phyloP scores from a whole-genome alignment of 345 rosid genomes.

The Theobroma cacao region DNA sequence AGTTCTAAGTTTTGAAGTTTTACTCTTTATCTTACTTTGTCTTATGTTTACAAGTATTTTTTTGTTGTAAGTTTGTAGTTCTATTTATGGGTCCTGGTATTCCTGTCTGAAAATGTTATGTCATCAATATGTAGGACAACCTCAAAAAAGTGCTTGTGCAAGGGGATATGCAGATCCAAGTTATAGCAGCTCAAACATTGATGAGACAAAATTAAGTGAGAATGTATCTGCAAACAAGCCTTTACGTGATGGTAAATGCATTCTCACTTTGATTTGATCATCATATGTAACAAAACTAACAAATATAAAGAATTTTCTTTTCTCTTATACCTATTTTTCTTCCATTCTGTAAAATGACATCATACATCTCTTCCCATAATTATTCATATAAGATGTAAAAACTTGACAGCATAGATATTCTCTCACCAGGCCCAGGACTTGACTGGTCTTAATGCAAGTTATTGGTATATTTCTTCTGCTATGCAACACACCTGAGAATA shows the following conservation, averaged over 20 bases:
- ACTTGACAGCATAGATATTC: background rate
- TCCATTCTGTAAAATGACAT: background rate
- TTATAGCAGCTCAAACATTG: conserved; percentile 20
- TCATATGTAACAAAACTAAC: background rate
- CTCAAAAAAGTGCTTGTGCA: conserved; percentile 14
- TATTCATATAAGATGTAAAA: background rate
- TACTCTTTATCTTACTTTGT: background rate
- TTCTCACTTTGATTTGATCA: background rate
- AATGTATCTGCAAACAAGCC: conserved; percentile 34
- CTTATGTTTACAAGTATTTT: background rate
- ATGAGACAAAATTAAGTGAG: conserved; percentile 23
- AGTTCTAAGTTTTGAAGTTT: background rate
- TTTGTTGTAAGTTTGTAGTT: background rate
- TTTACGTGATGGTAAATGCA: conserved; percentile 53
- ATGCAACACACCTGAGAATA: background rate
- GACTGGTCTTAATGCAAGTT: background rate
- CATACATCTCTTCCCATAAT: background rate
- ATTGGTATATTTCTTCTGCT: background rate
- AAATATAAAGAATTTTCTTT: background rate
- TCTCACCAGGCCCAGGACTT: background rate
- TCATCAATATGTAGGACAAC: conserved; percentile 25
- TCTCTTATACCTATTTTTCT: background rate
- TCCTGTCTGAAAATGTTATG: conserved; percentile 1
- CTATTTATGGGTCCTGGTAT: background rate
- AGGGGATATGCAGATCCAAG: conserved; percentile 23